Evolutionary conservation across 352 stramenopile species (phyloP), one percentile per base, ranked within the genome.

Genomic region (Discostella stelligera): DNA sequence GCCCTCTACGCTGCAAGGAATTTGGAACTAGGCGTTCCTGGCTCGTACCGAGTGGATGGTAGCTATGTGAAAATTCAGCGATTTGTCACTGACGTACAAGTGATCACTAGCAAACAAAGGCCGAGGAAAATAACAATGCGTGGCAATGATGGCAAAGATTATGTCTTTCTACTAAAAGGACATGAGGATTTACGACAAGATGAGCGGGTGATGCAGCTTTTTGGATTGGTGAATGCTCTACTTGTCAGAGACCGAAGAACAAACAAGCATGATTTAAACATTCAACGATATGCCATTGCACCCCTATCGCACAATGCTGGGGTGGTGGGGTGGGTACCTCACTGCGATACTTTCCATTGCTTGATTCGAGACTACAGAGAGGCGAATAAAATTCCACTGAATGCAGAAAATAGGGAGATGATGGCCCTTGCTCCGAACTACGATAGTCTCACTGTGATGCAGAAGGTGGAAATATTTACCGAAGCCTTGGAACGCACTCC

Each of bases 161-260:
- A 99, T 91, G 94, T 98, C 70, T 99, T 99, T 77, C 85, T 99
- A 54, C 90, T 99, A 0, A 99, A 99, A 86, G 98, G 97, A 14
- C 96, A 99, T 79, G 98, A 99, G 85, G 98, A 99, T 90, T 82
- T 99, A 55, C 88, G 97, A 18, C 97, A 99, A 86, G 98, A 99
- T 79, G 98, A 99, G 84, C 91, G 97, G 21, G 97, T 99, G 44
- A 99, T 98, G 91, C 98, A 99, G 83, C 84, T 99, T 0, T 99
- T 99, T 85, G 97, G 97, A 2, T 90, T 99, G n/a, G 96, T 99
- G 50, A 99, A 99, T 88, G 96, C 96, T 13, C 88, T 99, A 60
- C 80, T 99, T 41, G 96, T 97, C 63, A 97, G 98, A 76, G 97
- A 99, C 70, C 83, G 95, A 16, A 91, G 94, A 46, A 98, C 97